Base-by-base conservation (phyloP, 2,329 filamentous ascomycete species). In the Ceratocystis destructans region DNA sequence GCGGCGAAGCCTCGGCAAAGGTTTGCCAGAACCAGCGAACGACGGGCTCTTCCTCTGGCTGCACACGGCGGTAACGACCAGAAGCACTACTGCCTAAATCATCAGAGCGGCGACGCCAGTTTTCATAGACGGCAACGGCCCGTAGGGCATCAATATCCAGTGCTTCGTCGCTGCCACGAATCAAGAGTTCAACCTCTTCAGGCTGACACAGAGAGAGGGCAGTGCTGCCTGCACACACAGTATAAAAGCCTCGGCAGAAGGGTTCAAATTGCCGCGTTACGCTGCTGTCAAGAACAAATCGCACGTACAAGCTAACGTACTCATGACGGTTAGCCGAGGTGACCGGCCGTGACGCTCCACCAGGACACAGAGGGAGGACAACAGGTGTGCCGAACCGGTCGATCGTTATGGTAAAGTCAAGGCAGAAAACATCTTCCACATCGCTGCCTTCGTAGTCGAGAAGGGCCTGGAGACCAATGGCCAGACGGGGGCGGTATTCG, bases 241-340 rank as follows among this genome's bases (percentile, higher is more conserved):
- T 95, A 74, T 90, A 96, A 75, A 96, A 96, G 0, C 92, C 92
- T 65, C 91, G 84, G 73, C 94, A 94, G 79, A 96, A 96, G 0
- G 92, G 91, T 73, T 96, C 90, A 70, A 95, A 96, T 72, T 96
- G 91, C 50, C 89, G 83, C 48, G 83, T 78, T 1, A 96, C 88
- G 0, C 89, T 83, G 5, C 81, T 85, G 71, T 96, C 90, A 10
- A 96, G 83, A 8, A 93, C 75, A 73, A 93, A 88, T 48, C 86
- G 84, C 8, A 96, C 83, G 73, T 96, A 96, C 1, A 90, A 79
- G 70, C 93, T 87, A 64, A 96, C 90, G 71, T 93, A 96, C 71
- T 96, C 91, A 69, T 84, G 83, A 33, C 90, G 83, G 71, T 96
- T 96, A 17, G 80, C 75, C 71, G 90, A 94, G n/a, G 89, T 96